A percentile compares a stretch with the other conserved stretches of the same genome.
Conservation (phyloP, 1,284 basidiomycete species). For the Cryptococcus hybrid region DNA sequence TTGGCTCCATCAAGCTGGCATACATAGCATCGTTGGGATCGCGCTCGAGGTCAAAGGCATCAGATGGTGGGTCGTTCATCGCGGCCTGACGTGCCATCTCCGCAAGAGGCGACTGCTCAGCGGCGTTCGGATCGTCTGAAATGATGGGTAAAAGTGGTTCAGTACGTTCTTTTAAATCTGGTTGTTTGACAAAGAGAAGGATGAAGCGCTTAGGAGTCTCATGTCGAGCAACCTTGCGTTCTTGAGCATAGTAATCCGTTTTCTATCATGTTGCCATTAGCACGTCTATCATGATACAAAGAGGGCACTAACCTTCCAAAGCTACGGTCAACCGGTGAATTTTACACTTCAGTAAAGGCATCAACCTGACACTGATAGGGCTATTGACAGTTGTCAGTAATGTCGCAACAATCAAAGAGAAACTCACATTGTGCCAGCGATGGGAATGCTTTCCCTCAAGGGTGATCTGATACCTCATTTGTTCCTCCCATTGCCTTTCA, state of each 20-base stretch:
- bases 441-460: constrained; percentile 75
- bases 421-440: constrained; percentile 69
- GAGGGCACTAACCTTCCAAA: constrained; percentile 68
- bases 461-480: constrained; percentile 73
- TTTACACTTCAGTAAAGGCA: constrained; percentile 82
- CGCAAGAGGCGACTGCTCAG: constrained; percentile 51
- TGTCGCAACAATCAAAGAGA: neutral
- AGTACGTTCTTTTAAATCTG: constrained; percentile 46
- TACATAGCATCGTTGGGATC: constrained; percentile 50
- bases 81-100: constrained; percentile 44
- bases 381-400: constrained; percentile 17
- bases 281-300: constrained; percentile 2
- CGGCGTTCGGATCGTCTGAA: constrained; percentile 50
- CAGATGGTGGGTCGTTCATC: constrained; percentile 32
- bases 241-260: constrained; percentile 72
- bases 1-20: constrained; percentile 53
- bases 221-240: constrained; percentile 69
- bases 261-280: constrained; percentile 57
- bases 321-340: constrained; percentile 72
- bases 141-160: constrained; percentile 57
- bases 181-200: constrained; percentile 66
- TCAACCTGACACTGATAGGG: constrained; percentile 75
- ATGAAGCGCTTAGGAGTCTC: constrained; percentile 67
- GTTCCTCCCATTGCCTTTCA: constrained; percentile 88
- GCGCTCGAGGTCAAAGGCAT: constrained; percentile 19